phyloP scores from a whole-genome alignment of 2,329 filamentous ascomycete genomes.

The Aureobasidium mangrovei region DNA sequence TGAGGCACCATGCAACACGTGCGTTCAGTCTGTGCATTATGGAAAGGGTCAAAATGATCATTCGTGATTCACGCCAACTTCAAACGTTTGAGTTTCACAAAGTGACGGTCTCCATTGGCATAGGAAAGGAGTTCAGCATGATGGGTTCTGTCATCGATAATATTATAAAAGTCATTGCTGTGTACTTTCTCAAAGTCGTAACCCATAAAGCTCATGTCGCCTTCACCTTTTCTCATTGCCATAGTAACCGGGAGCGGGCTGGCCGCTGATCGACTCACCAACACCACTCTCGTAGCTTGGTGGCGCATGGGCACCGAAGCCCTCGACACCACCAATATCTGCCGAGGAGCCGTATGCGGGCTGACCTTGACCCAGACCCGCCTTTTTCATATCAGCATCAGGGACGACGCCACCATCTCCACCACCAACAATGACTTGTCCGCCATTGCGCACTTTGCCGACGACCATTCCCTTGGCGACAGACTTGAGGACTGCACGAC shows the following conservation, averaged over 20 bases:
- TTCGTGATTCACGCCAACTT: no score
- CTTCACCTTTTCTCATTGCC: not conserved
- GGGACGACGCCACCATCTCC: conserved; percentile 45
- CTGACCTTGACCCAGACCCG: conserved; percentile 5
- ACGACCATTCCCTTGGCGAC: conserved; percentile 96
- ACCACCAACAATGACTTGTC: conserved; percentile 65
- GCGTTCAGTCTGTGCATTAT: no score
- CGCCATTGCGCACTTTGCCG: conserved; percentile 64
- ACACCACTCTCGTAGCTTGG: conserved; percentile 5
- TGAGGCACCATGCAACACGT: no score
- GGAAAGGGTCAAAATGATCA: no score
- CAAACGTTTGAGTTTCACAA: no score
- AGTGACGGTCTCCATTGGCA: no score
- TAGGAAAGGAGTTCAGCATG: no score
- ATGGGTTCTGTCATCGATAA: no score
- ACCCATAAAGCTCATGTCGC: no score
- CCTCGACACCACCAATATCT: not conserved
- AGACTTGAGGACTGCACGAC: conserved; percentile 82
- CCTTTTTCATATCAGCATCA: conserved; percentile 29
- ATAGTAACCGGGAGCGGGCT: conserved; percentile 11
- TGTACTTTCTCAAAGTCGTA: no score
- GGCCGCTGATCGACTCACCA: conserved; percentile 7
- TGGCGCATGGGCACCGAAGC: conserved; percentile 5
- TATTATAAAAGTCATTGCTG: no score
- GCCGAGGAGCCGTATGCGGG: not conserved